These are phyloP conservation scores for Exophiala lecanii-corni DNA, from an alignment of 2,329 filamentous ascomycete species.

Conservation along the genomic window DNA sequence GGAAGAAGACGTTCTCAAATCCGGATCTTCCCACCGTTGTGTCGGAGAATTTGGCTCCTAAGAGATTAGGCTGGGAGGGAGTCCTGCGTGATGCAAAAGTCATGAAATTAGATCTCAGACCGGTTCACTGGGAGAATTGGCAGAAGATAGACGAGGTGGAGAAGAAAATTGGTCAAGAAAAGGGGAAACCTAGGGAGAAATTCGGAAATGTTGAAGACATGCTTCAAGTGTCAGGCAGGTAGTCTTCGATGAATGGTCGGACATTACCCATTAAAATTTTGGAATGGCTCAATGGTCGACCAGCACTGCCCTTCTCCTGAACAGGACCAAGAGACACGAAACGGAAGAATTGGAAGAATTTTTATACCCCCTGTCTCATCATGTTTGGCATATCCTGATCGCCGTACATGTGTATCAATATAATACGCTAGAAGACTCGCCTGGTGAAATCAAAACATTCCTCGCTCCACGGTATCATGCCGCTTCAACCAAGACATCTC, in stretches of 20 bases:
- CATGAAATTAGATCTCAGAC: conserved; percentile 47
- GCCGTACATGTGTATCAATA: too few species aligned
- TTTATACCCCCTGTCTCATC: too few species aligned
- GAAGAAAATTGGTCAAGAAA: conserved; percentile 56
- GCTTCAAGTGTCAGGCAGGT: conserved; percentile 42
- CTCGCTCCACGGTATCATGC: too few species aligned
- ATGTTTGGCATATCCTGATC: too few species aligned
- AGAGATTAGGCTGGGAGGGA: conserved; percentile 67
- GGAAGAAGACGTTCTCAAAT: conserved; percentile 37
- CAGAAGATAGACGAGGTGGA: conserved; percentile 76
- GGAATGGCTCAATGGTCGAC: too few species aligned
- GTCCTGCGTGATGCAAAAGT: conserved; percentile 58
- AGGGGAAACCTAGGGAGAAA: conserved; percentile 75
- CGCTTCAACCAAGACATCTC: too few species aligned
- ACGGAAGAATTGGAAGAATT: too few species aligned
- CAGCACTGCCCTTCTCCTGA: too few species aligned
- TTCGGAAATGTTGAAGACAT: conserved; percentile 55
- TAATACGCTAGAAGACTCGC: too few species aligned
- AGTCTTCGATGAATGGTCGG: conserved; percentile 15
- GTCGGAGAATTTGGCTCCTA: conserved; percentile 24
- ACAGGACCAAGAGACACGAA: too few species aligned
- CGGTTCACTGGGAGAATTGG: conserved; percentile 84
- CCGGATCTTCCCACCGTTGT: conserved; percentile 20
- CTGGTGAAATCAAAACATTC: too few species aligned
- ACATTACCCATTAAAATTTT: too few species aligned